Base-by-base conservation (phyloP, 2,329 filamentous ascomycete species). In the Escovopsis sp. region DNA sequence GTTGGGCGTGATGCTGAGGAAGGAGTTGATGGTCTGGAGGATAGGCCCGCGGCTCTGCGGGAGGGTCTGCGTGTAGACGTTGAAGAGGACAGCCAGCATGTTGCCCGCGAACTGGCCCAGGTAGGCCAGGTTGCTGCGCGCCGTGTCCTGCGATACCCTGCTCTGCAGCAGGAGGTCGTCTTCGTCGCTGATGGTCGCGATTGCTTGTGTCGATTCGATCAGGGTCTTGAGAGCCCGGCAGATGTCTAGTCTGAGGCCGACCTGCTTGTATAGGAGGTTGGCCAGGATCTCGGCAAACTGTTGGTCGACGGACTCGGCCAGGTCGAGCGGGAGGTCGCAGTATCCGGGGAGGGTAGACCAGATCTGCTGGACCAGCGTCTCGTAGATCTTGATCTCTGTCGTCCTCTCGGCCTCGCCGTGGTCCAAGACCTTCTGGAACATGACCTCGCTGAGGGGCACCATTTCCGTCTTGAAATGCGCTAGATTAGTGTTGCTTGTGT, bases 351-450 rank as follows among this genome's bases (percentile, higher is more conserved):
- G 71, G 40, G 84, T 81, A 1, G 85, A 86, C 91, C 91, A 98
- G 35, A 89, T 88, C 57, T 98, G 91, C 51, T 93, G 83, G 8
- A 98, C 85, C 5, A 98, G 69, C 0, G 91, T 96, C 64, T 98
- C 89, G 57, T 91, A 98, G 45, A 98, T 93, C 69, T 98, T 98
- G 56, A 91, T 75, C 59, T 96, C 87, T 73, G 94, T 88, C 0
- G 86, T 91, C 70, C 94, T 95, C 56, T 89, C 84, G 12, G 76
- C 78, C 16, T 75, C 67, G 12, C 83, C 84, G 52, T 93, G 83
- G 47, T 94, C 81, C 37, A 94, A 67, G 5, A 96, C 84, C 49
- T 76, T 79, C 58, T 96, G 85, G 59, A 89, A 95, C 70, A 98
- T 84, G 39, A 74, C 65, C 58, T 94, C 84, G 57, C 89, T 96